A percentile compares a stretch with the other conserved stretches of the same genome.
Evolutionary conservation across 768 basidiomycete genomes (phyloP).

Genomic region (Cystoderma amianthinum): DNA sequence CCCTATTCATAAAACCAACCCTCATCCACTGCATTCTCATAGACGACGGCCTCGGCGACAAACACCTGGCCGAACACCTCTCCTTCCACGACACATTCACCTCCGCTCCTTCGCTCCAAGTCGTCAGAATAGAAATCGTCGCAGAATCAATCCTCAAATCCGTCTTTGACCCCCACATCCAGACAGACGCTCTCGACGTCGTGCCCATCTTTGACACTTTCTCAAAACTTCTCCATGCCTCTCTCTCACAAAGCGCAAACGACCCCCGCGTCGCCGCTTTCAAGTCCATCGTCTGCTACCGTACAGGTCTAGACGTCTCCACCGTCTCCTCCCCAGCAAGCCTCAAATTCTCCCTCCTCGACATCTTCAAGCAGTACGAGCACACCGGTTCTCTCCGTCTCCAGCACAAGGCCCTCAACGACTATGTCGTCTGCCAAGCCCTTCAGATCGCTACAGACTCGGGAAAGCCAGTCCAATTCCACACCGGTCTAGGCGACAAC

Average conservation of each 20-base stretch:
- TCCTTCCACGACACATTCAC: conserved; percentile 62
- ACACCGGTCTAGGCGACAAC: conserved; percentile 75
- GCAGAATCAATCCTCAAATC: conserved; percentile 51
- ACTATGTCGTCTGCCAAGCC: conserved; percentile 51
- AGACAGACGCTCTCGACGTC: conserved; percentile 9
- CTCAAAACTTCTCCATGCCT: conserved; percentile 21
- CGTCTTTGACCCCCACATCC: conserved; percentile 13
- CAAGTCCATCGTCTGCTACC: conserved; percentile 75
- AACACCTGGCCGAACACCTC: conserved; percentile 40
- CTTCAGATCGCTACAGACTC: conserved; percentile 44
- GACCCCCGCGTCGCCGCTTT: conserved; percentile 54
- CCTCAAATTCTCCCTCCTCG: conserved; percentile 21
- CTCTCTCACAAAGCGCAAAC: conserved; percentile 27
- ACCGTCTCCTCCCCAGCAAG: conserved; percentile 16
- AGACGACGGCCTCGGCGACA: conserved; percentile 62
- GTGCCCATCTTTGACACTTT: conserved; percentile 22
- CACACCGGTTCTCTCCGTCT: conserved; percentile 39
- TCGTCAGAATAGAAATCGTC: conserved; percentile 62
- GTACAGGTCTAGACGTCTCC: conserved; percentile 61
- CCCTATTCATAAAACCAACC: conserved; percentile 42
- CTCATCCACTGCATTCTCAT: conserved; percentile 65
- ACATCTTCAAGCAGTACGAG: conserved; percentile 25
- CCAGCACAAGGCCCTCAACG: conserved; percentile 58
- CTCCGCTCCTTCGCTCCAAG: conserved; percentile 42
- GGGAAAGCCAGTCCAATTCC: conserved; percentile 80